These are phyloP conservation scores for Dioscorea cayenensis DNA, from an alignment of 116 monocot genomes.

Conservation along the genomic window DNA sequence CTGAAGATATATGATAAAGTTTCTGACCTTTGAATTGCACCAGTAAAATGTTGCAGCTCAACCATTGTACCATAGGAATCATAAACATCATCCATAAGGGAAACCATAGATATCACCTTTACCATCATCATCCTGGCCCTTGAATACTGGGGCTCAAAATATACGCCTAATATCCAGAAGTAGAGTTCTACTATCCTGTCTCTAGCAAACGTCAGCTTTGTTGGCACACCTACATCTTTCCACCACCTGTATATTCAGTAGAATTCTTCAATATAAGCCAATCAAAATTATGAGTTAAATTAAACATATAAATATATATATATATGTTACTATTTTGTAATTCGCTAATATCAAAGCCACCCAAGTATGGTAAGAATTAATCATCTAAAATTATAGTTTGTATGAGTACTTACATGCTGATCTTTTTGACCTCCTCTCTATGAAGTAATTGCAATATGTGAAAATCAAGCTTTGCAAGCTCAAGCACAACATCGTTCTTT, in stretches of 20 bases:
- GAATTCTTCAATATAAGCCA: neutral
- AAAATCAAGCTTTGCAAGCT: conserved; percentile 30
- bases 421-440: conserved; percentile 8
- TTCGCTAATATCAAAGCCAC: too few species aligned
- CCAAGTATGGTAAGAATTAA: too few species aligned
- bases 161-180: conserved; percentile 11
- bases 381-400: too few species aligned
- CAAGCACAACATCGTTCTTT: conserved; percentile 8
- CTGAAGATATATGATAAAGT: neutral
- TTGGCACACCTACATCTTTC: neutral
- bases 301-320: too few species aligned
- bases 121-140: conserved; percentile 3
- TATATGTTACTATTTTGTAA: too few species aligned
- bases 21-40: neutral
- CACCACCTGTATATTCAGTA: conserved; percentile 15
- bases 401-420: conserved; percentile 12
- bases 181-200: conserved; percentile 22
- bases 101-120: neutral
- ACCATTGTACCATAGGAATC: conserved; percentile 20
- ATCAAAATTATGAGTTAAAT: too few species aligned
- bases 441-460: conserved; percentile 23
- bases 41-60: conserved; percentile 2
- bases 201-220: conserved; percentile 10
- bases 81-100: conserved; percentile 19
- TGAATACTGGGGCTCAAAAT: conserved; percentile 7